Conservation (phyloP, 148 eudicot genomes). For the Gaultheria prostrata region DNA sequence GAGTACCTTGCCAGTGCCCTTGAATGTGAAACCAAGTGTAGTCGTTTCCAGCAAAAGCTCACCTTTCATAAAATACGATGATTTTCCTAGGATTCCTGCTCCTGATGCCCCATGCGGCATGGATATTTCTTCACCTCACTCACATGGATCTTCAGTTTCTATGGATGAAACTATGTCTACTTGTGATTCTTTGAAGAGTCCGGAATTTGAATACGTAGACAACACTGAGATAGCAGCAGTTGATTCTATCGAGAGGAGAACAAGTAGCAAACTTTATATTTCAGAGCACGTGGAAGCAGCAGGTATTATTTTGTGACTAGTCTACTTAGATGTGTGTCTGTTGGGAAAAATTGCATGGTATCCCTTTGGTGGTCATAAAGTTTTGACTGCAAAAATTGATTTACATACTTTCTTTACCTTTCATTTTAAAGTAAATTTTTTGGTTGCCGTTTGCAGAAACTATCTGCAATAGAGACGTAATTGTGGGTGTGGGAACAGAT, state of each 20-base stretch:
- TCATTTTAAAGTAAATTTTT: neutral
- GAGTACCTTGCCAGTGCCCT: conserved; percentile 29
- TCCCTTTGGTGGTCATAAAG: neutral
- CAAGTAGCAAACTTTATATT: conserved; percentile 54
- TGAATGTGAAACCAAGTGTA: conserved; percentile 39
- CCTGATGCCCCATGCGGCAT: conserved; percentile 35
- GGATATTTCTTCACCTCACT: conserved; percentile 54
- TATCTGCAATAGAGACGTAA: conserved; percentile 63
- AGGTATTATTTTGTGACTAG: conserved; percentile 37
- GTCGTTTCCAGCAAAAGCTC: conserved; percentile 29
- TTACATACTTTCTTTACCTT: neutral
- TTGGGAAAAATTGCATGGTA: neutral
- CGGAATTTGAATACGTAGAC: conserved; percentile 79
- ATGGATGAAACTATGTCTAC: conserved; percentile 80
- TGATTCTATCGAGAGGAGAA: conserved; percentile 60
- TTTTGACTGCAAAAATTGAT: neutral
- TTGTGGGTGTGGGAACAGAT: conserved; percentile 34
- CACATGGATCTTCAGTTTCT: conserved; percentile 55
- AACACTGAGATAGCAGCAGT: conserved; percentile 51
- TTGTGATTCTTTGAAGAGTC: conserved; percentile 81
- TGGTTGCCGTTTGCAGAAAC: conserved; percentile 29
- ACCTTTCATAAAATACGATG: conserved; percentile 35
- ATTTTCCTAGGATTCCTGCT: conserved; percentile 24
- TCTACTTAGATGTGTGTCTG: neutral
- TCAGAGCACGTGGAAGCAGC: conserved; percentile 44